Conservation (phyloP, 2,329 filamentous ascomycete species). For the Zalaria obscura region DNA sequence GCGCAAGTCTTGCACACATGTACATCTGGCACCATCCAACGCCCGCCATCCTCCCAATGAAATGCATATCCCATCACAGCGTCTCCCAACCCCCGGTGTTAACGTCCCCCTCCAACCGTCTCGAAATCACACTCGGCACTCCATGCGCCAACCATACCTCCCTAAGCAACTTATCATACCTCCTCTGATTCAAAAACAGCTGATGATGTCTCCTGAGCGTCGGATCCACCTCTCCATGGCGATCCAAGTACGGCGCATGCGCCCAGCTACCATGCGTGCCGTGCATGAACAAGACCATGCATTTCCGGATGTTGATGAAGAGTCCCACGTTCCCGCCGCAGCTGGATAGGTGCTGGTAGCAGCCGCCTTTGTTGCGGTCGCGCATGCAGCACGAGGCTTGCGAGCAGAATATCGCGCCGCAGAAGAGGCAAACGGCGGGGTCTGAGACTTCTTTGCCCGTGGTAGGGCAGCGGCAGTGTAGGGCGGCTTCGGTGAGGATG, state of each 20-base stretch:
- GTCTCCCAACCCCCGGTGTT: conserved; percentile 97
- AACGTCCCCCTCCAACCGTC: conserved; percentile 85
- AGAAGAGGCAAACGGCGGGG: conserved; percentile 84
- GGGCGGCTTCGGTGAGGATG: conserved; percentile 80
- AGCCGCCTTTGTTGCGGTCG: conserved; percentile 54
- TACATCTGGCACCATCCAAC: no score
- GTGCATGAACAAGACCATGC: conserved; percentile 79
- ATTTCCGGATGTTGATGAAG: conserved; percentile 95
- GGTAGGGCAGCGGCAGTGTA: conserved; percentile 67
- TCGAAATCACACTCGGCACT: conserved; percentile 75
- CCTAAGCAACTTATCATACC: conserved; percentile 79
- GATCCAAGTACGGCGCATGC: conserved; percentile 84
- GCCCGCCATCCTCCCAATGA: no score
- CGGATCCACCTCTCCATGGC: conserved; percentile 90
- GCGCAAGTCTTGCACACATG: no score
- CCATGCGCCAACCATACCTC: conserved; percentile 78
- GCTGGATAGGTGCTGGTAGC: conserved; percentile 65
- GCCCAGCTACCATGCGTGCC: conserved; percentile 69
- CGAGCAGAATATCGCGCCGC: conserved; percentile 90
- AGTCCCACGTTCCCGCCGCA: conserved; percentile 85
- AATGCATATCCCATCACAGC: conserved; percentile 16
- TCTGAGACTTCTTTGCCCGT: conserved; percentile 86
- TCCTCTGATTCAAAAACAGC: conserved; percentile 81
- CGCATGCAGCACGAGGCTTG: conserved; percentile 85
- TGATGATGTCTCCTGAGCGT: conserved; percentile 74